Evolutionary conservation across 2,329 filamentous ascomycete genomes (phyloP).

Genomic region (Pseudopithomyces chartarum): DNA sequence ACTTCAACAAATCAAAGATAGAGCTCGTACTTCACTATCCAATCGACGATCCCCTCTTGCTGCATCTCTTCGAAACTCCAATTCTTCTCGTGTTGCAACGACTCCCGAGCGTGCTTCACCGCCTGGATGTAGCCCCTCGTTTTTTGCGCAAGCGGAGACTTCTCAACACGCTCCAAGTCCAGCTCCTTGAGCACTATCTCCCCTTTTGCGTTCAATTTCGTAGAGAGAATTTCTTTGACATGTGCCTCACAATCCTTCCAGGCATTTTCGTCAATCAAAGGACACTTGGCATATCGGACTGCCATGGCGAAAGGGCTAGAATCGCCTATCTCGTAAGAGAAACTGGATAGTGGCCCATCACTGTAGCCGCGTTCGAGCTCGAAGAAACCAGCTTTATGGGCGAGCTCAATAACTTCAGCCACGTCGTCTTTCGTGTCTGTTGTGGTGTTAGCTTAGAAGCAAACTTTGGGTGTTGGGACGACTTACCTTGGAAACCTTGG

Average conservation of each 20-base stretch:
- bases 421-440: not conserved
- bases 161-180: not conserved
- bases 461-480: no score
- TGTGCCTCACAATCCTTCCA: not conserved
- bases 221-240: not conserved
- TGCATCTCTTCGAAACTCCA: not conserved
- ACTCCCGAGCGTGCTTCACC: not conserved
- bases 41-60: no score
- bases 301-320: not conserved
- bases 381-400: not conserved
- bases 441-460: no score
- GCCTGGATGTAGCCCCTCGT: not conserved
- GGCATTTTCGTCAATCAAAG: not conserved
- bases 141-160: not conserved
- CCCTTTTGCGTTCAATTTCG: not conserved
- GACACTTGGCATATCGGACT: not conserved
- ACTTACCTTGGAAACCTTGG: not conserved
- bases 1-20: no score
- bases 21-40: no score
- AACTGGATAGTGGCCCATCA: not conserved
- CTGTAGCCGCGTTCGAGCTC: not conserved
- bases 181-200: not conserved
- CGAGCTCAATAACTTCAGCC: not conserved
- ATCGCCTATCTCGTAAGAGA: not conserved
- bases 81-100: not conserved